phyloP scores from a whole-genome alignment of 345 rosid genomes.

The Rhizophora apiculata region DNA sequence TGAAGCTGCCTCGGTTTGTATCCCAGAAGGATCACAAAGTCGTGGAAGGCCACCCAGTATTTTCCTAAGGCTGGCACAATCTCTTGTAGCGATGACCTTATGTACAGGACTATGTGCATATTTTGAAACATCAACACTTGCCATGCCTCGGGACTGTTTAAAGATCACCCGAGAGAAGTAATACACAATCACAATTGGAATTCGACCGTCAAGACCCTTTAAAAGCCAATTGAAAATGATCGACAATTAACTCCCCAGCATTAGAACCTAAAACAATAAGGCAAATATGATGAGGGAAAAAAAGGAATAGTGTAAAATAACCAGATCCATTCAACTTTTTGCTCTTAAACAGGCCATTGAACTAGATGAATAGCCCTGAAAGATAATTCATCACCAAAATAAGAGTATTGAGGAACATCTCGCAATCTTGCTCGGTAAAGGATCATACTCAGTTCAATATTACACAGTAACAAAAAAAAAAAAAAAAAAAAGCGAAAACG shows the following conservation, averaged over 20 bases:
- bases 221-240: slow-evolving; percentile 14
- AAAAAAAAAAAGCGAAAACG: neutral
- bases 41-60: slow-evolving; percentile 74
- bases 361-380: slow-evolving; percentile 7
- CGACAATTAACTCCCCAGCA: slow-evolving; percentile 6
- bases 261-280: slow-evolving; percentile 15
- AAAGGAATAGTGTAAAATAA: neutral
- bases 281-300: too few species aligned
- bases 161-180: slow-evolving; percentile 21
- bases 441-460: slow-evolving; percentile 21
- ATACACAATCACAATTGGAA: slow-evolving; percentile 23
- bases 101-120: slow-evolving; percentile 83
- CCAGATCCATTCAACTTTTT: slow-evolving; percentile 19
- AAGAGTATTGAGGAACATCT: slow-evolving; percentile 2
- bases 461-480: slow-evolving; percentile 21
- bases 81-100: slow-evolving; percentile 63
- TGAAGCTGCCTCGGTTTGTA: slow-evolving; percentile 63
- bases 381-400: slow-evolving; percentile 16
- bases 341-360: slow-evolving; percentile 10
- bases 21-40: slow-evolving; percentile 58
- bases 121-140: slow-evolving; percentile 71
- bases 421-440: slow-evolving; percentile 17
- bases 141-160: slow-evolving; percentile 51
- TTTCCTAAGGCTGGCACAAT: slow-evolving; percentile 59
- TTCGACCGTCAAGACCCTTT: slow-evolving; percentile 26